Base-by-base conservation (phyloP, 306 rosid species). In the Prunus kanzakura region DNA sequence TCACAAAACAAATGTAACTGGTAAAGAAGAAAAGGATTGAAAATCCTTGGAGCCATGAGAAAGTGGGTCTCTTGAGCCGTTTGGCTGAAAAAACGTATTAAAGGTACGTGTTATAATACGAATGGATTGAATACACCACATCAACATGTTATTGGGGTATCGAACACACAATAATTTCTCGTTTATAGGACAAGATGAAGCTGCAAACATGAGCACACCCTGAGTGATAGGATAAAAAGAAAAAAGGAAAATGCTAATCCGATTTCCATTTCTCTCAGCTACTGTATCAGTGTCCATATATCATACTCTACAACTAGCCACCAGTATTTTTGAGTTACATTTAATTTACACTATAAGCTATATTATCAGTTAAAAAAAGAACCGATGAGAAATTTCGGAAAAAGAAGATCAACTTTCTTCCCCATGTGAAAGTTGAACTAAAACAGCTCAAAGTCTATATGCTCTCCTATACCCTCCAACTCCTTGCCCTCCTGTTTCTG, bases 391-490 rank as follows among this genome's bases (percentile, higher is more conserved):
- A 82, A 69, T 67, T 27, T 70, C 45, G 47, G 71, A 68, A 81
- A 22, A 64, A 71, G 76, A 72, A 71, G 50, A 73, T 61, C 63
- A 68, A 77, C 74, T 14, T 49, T 74, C 57, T 67, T 64, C 65
- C 23, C 63, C 43, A 11, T 30, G 47, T 72, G 56, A 58, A 58
- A 71, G 57, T 45, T 54, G 45, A 66, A 73, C 90, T 95, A 95
- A 86, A 95, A 92, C 86, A 92, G 82, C 73, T 89, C 91, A 86
- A 95, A 95, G 84, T 85, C 93, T 79, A 81, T 78, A 66, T 86
- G 80, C 76, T 85, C 94, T 69, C 84, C 89, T 68, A 80, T 76
- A 75, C 83, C 88, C 74, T 88, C 91, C 73, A 84, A 79, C 56
- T 83, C 93, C 86, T 81, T 51, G 71, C 79, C 80, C 76, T 89